Evolutionary conservation across 176 grass and related monocot genomes (phyloP), one percentile per base, ranked within the genome.

Genomic region (Chloris gayana): DNA sequence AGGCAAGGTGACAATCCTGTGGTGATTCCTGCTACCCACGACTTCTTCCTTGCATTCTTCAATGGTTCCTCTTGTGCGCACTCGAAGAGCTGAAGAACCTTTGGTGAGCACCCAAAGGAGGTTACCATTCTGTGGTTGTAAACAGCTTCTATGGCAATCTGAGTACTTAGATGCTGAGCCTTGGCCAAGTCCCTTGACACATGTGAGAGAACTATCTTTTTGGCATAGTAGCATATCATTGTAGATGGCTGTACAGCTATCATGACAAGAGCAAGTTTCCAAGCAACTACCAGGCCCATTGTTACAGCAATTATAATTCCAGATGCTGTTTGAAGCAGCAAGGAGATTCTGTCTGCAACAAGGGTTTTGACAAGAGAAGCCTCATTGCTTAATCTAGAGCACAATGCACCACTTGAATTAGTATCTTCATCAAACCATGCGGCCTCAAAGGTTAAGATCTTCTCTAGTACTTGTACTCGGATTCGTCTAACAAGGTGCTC

Each of bases 231-330:
- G 60, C 92, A 98, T 85, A 94, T 61, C 88, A 98, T 89, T 21
- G 93, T 95, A 14, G 91, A 79, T 62, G 96, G 96, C 63, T 99
- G 96, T 29, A 99, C 79, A n/a, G 96, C 96, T 75, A 99, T 99
- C 96, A 99, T 99, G 84, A 99, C 96, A 79, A 99, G 86, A 75
- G 96, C 90, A 67, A 98, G 92, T 72, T 98, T 98, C 96, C 96
- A 98, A 58, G 96, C 92, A 51, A 98, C 88, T 29, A 87, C 32
- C n/a, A 99, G 82, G 25, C 96, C 96, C 90, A 95, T 95, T 47
- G 90, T 91, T 64, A 95, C 84, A 21, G 96, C 92, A 63, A 99
- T 89, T 74, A 85, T 72, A 71, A 99, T 82, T 44, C 96, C 96
- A 14, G 92, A 95, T 42, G 82, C 90, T 76, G 96, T 98, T 73